Conservation (phyloP, 1,284 basidiomycete genomes). For the Sphaerobolus stellatus region DNA sequence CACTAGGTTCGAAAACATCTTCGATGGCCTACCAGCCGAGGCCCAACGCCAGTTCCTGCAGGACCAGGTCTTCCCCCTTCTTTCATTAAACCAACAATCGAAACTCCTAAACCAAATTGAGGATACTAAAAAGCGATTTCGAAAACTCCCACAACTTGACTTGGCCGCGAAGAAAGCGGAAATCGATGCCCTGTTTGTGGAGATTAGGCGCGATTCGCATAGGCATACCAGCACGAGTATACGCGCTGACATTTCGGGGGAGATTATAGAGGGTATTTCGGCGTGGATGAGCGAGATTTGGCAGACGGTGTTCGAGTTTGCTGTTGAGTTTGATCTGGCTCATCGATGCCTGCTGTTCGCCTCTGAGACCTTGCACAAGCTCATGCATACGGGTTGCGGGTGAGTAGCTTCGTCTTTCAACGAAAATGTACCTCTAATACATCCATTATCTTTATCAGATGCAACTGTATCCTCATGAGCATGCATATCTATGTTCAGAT, state of each 20-base stretch:
- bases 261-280: conserved; percentile 53
- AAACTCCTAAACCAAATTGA: conserved; percentile 29
- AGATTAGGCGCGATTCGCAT: conserved; percentile 52
- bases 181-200: conserved; percentile 48
- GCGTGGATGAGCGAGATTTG: conserved; percentile 62
- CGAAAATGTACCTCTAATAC: background rate
- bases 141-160: conserved; percentile 48
- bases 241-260: conserved; percentile 51
- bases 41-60: conserved; percentile 43
- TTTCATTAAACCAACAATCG: conserved; percentile 32
- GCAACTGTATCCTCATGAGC: conserved; percentile 47
- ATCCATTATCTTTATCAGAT: conserved; percentile 43
- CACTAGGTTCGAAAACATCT: conserved; percentile 42
- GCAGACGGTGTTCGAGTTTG: conserved; percentile 56
- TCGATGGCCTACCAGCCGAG: conserved; percentile 44
- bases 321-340: conserved; percentile 48
- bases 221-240: conserved; percentile 49
- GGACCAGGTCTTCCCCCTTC: conserved; percentile 41
- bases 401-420: conserved; percentile 28
- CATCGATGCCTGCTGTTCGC: conserved; percentile 56
- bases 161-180: conserved; percentile 52
- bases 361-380: conserved; percentile 43
- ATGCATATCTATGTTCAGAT: conserved; percentile 49
- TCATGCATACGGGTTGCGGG: conserved; percentile 46
- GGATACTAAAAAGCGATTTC: conserved; percentile 33